A percentile compares a stretch with the other conserved stretches of the same genome.
Evolutionary conservation across 2,329 filamentous ascomycete species (phyloP).

Genomic region (Fonsecaea erecta): DNA sequence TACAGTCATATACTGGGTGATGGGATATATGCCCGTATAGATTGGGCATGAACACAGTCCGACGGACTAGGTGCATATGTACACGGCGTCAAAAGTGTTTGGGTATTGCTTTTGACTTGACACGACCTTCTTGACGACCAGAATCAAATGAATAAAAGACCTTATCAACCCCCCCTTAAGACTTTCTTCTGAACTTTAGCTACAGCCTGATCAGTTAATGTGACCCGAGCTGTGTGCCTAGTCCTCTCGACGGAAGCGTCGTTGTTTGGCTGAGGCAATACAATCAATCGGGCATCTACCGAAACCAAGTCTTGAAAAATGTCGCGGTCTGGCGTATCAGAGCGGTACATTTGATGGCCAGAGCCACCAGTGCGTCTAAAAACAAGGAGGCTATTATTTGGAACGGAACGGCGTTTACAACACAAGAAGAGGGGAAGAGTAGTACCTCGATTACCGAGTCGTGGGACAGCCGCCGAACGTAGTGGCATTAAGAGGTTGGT

Average conservation of each 20-base stretch:
- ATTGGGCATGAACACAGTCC: neutral
- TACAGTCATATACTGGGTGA: neutral
- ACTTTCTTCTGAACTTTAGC: neutral
- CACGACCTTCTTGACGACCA: slow-evolving; percentile 13
- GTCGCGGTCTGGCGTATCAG: neutral
- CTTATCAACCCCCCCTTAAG: neutral
- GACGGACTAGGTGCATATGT: slow-evolving; percentile 16
- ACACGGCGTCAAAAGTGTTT: slow-evolving; percentile 12
- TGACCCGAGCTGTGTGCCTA: neutral
- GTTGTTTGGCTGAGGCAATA: neutral
- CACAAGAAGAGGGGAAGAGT: too few species aligned
- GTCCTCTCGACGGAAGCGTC: neutral
- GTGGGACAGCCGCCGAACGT: too few species aligned
- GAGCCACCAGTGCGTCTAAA: too few species aligned
- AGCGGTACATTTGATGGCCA: too few species aligned
- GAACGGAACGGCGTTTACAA: too few species aligned
- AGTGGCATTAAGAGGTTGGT: neutral
- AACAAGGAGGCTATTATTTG: too few species aligned
- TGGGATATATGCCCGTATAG: slow-evolving; percentile 9
- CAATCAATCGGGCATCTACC: neutral
- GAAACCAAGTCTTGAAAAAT: neutral
- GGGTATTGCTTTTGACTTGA: slow-evolving; percentile 1
- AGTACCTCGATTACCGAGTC: too few species aligned
- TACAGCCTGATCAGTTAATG: neutral
- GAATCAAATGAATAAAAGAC: neutral